Base-by-base conservation (phyloP, 192 early-diverging fungal species). In the Coemansia aciculifera region DNA sequence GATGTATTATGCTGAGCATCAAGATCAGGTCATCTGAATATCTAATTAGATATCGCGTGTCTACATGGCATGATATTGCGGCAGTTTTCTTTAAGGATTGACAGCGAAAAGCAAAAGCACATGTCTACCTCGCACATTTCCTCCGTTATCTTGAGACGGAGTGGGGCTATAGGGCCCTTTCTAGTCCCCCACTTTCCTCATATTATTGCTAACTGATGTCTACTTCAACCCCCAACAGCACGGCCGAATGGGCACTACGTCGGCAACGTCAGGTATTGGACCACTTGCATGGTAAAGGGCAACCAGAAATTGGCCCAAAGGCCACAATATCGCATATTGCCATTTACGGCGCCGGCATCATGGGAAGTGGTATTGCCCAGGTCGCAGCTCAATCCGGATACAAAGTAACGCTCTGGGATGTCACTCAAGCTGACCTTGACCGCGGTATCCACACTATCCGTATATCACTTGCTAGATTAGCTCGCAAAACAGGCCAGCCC, bases 321-420 rank as follows among this genome's bases (percentile, higher is more conserved):
- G 36, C 6, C 66, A 74, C 80, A 62, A 89, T 93, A 64, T 74
- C 89, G 72, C 86, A 88, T 34, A 83, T 95, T 42, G 89, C 91
- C 27, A 89, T 95, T 40, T 87, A 90, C 67, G 94, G 94, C 31
- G 87, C 90, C 11, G 94, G 94, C 62, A 68, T 91, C 24, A 93
- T 93, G 92, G 91, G 91, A 29, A 84, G 89, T 17, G 91, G 91
- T 62, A 94, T 93, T 63, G 91, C 88, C 32, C 92, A 96, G 76
- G 90, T 94, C 0, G 90, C 90, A 11, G 94, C 94, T 21, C 89
- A 89, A 68, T 76, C 88, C 67, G 84, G 84, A 6, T 90, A 85
- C 81, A 74, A 86, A 9, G 94, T 96, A 44, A 89, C 87, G 8
- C 89, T 93, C 90, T 90, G 92, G 48, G 94, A 96, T 79, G 73